Evolutionary conservation across 1,284 basidiomycete genomes (phyloP), one percentile per base, ranked within the genome.

Genomic region (Somion occarium): DNA sequence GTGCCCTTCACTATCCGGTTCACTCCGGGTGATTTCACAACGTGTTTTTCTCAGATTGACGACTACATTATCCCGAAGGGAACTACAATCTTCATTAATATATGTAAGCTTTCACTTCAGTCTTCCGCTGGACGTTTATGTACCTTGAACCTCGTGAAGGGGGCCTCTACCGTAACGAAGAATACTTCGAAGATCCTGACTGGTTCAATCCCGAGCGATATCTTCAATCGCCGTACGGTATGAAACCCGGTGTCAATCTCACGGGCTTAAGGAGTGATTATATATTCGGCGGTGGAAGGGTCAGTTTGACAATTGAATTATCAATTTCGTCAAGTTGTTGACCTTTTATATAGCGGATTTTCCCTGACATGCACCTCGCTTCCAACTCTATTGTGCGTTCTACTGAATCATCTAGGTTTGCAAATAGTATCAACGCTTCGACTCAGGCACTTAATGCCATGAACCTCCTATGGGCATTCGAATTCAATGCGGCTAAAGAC

Each of bases 331-430:
- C 24, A 27, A 20, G 23, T 37, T 2, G 38, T 41, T 34, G 15
- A 43, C 38, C 2, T 12, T n/a, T 5, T 47, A 3, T 18, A 34
- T 20, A 53, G 51, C 46, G 51, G 5, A 22, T 49, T 22, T 53
- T 46, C 41, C 47, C 51, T 3, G 51, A 48, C 7, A 53, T 49
- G n/a, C 48, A 53, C 9, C 18, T 53, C 41, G 46, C 38, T 18
- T 18, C n/a, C 38, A 39, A 39, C 38, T 39, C 38, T 39, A 39
- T 39, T 39, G 38, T 39, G 20, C 38, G 38, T 39, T 39, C 18
- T 13, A n/a, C n/a, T n/a, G 9, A 3, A 3, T 18, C 18, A 13
- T n/a, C 26, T 4, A n/a, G 12, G 18, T 51, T 19, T 3, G 23
- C 37, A 5, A 18, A 3, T 12, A 22, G 18, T 3, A n/a, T 37